Percentiles rank a stretch among this genome's conserved stretches.
phyloP scores from a whole-genome alignment of 768 basidiomycete species.

The Gautieria morchelliformis region DNA sequence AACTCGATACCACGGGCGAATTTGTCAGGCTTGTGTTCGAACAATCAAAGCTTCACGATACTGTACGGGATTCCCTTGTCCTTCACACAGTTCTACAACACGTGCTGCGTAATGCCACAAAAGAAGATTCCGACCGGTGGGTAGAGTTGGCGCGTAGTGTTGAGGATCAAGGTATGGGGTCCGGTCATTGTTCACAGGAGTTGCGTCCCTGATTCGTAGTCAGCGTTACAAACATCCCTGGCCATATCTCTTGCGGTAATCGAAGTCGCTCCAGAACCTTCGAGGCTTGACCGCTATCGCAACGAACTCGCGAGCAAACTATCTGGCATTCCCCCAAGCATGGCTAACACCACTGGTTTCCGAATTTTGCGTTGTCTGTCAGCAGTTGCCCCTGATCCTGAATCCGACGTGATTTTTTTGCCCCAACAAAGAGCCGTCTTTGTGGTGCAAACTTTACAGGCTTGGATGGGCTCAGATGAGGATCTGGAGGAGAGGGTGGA shows the following conservation, averaged over 20 bases:
- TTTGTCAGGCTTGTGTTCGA: slow-evolving; percentile 26
- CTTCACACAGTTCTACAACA: slow-evolving; percentile 53
- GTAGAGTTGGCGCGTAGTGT: slow-evolving; percentile 54
- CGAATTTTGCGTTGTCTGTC: slow-evolving; percentile 56
- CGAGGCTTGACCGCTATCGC: slow-evolving; percentile 66
- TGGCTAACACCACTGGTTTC: slow-evolving; percentile 64
- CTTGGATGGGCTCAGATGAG: slow-evolving; percentile 64
- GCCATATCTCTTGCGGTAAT: slow-evolving; percentile 56
- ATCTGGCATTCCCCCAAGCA: slow-evolving; percentile 50
- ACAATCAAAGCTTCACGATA: slow-evolving; percentile 29
- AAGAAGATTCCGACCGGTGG: slow-evolving; percentile 70
- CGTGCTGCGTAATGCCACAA: slow-evolving; percentile 46
- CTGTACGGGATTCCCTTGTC: slow-evolving; percentile 46
- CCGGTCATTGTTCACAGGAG: background rate
- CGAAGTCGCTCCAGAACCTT: slow-evolving; percentile 54
- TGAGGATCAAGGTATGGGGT: slow-evolving; percentile 47
- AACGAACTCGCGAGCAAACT: slow-evolving; percentile 85
- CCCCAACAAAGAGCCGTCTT: slow-evolving; percentile 81
- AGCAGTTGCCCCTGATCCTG: slow-evolving; percentile 64
- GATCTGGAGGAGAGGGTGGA: slow-evolving; percentile 73
- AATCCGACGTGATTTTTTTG: slow-evolving; percentile 76
- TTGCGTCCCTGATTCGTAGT: background rate
- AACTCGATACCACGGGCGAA: slow-evolving; percentile 18
- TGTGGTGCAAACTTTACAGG: slow-evolving; percentile 71
- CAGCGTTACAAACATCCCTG: slow-evolving; percentile 65